These are phyloP conservation scores for Penicillium sp. DNA, from an alignment of 2,329 filamentous ascomycete genomes.

Conservation along the genomic window DNA sequence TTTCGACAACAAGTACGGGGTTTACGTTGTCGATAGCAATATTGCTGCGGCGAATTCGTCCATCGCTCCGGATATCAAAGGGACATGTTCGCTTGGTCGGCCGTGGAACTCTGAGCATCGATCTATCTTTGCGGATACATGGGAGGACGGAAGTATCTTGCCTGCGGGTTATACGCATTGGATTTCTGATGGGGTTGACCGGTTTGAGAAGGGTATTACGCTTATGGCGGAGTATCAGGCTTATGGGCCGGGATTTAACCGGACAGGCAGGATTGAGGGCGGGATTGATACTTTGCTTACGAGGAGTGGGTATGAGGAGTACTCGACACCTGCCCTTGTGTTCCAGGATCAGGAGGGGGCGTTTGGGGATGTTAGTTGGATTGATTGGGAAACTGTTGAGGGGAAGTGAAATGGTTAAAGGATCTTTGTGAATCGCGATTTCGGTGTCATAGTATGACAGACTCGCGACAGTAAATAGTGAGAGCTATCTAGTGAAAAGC, in stretches of 20 bases:
- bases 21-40: conserved; percentile 60
- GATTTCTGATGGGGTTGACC: conserved; percentile 37
- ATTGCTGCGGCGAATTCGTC: conserved; percentile 57
- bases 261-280: conserved; percentile 43
- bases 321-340: conserved; percentile 44
- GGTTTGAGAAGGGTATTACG: conserved; percentile 45
- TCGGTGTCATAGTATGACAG: background rate
- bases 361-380: conserved; percentile 51
- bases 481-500: background rate
- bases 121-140: conserved; percentile 57
- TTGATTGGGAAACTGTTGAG: conserved; percentile 39
- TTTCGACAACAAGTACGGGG: conserved; percentile 65
- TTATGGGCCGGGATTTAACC: conserved; percentile 57
- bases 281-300: conserved; percentile 52
- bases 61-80: conserved; percentile 38
- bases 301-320: conserved; percentile 37
- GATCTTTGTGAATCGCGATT: no score
- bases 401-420: background rate
- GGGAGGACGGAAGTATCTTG: conserved; percentile 56
- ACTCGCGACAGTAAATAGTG: background rate
- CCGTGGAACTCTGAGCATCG: conserved; percentile 63
- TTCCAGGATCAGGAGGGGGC: conserved; percentile 49
- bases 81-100: conserved; percentile 59
- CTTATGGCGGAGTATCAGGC: conserved; percentile 58
- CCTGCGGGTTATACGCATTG: conserved; percentile 59